phyloP scores from a whole-genome alignment of 768 basidiomycete genomes.

The Inosperma sp. region DNA sequence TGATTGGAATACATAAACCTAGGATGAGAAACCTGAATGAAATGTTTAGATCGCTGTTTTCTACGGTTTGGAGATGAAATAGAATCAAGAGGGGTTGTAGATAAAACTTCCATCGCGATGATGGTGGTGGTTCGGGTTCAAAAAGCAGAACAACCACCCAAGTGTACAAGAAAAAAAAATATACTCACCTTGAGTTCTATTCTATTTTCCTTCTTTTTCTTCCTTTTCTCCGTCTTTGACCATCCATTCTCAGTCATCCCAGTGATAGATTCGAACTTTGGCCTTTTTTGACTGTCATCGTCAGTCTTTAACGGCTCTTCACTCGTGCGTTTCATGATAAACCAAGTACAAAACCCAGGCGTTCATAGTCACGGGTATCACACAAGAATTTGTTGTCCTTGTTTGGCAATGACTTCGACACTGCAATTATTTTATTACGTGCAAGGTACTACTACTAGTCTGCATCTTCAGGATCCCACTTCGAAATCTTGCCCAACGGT shows the following conservation, averaged over 20 bases:
- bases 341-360: background rate
- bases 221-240: constrained; percentile 71
- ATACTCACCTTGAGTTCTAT: no score
- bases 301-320: background rate
- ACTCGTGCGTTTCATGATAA: background rate
- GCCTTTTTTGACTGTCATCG: background rate
- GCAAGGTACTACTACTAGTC: background rate
- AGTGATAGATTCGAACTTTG: background rate
- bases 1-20: constrained; percentile 77
- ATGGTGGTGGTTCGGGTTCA: constrained; percentile 5
- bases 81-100: no score
- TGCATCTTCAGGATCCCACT: constrained; percentile 76
- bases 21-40: constrained; percentile 36
- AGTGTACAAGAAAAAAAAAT: no score
- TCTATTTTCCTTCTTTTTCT: constrained; percentile 61
- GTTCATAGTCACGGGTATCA: background rate
- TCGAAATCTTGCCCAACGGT: constrained; percentile 64
- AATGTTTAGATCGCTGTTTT: background rate
- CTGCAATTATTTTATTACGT: no score
- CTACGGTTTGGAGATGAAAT: no score
- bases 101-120: constrained; percentile 1
- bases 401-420: constrained; percentile 34
- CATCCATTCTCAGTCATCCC: constrained; percentile 33
- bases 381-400: constrained; percentile 4
- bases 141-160: no score